A percentile compares a stretch with the other conserved stretches of the same genome.
Conservation (phyloP, 148 eudicot genomes). For the Pharnaceum exiguum region DNA sequence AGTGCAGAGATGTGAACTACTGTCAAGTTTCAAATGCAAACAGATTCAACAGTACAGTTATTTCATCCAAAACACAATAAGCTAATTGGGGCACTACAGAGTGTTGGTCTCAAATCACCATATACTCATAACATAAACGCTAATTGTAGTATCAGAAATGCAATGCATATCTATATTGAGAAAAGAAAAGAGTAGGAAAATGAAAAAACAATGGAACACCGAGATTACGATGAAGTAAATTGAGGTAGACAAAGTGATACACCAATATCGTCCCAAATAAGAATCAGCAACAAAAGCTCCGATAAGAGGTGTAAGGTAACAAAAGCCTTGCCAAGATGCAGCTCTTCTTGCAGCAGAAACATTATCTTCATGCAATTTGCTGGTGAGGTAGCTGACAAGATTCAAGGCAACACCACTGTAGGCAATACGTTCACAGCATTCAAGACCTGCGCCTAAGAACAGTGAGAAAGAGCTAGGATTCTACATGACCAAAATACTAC, state of each 20-base stretch:
- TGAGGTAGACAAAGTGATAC: conserved; percentile 51
- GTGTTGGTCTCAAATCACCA: too few relatives aligned
- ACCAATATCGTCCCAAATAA: conserved; percentile 68
- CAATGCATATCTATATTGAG: background rate
- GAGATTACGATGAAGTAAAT: conserved; percentile 49
- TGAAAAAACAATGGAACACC: too few relatives aligned
- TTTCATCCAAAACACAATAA: too few relatives aligned
- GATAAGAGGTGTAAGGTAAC: conserved; percentile 58
- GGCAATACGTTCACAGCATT: conserved; percentile 67
- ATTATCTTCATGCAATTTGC: conserved; percentile 55
- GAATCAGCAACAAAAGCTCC: conserved; percentile 67
- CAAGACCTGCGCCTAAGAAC: too few relatives aligned
- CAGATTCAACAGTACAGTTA: too few relatives aligned
- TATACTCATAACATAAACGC: background rate
- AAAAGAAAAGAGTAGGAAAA: background rate
- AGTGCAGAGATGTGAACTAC: too few relatives aligned
- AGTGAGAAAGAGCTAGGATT: background rate
- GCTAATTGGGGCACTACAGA: too few relatives aligned
- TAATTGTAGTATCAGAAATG: too few relatives aligned
- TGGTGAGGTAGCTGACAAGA: conserved; percentile 59
- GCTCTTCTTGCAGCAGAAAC: conserved; percentile 62
- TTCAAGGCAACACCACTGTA: conserved; percentile 53
- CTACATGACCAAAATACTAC: background rate
- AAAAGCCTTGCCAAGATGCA: conserved; percentile 58
- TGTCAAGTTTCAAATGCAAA: too few relatives aligned